A percentile compares a stretch with the other conserved stretches of the same genome.
These are phyloP conservation scores for Taiwanofungus camphoratus DNA, from an alignment of 1,284 basidiomycete genomes.

Conservation along the genomic window DNA sequence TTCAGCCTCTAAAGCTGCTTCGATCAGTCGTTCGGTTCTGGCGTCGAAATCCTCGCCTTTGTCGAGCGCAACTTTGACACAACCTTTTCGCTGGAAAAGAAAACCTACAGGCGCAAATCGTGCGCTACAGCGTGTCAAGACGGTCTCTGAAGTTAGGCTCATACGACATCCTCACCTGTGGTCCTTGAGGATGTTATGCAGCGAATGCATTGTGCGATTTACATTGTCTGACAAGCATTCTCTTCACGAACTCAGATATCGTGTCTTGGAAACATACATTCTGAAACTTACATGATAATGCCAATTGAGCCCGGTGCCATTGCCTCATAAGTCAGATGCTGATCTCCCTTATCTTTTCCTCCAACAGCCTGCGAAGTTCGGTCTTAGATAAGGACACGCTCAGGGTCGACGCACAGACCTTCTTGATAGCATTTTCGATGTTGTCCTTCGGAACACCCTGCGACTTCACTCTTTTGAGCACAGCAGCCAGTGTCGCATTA, in stretches of 20 bases:
- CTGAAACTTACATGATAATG: conserved; percentile 63
- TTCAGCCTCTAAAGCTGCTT: conserved; percentile 42
- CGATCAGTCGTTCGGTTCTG: conserved; percentile 44
- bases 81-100: conserved; percentile 69
- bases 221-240: conserved; percentile 76
- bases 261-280: background rate
- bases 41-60: conserved; percentile 40
- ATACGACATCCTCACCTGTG: conserved; percentile 43
- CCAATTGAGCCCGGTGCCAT: conserved; percentile 66
- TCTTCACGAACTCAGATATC: conserved; percentile 35
- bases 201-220: conserved; percentile 60
- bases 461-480: conserved; percentile 57
- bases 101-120: conserved; percentile 71
- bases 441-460: conserved; percentile 74
- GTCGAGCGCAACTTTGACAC: conserved; percentile 50
- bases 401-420: conserved; percentile 35
- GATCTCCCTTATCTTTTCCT: conserved; percentile 44
- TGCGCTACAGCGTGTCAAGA: conserved; percentile 37
- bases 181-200: conserved; percentile 55
- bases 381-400: background rate
- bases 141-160: too few relatives aligned
- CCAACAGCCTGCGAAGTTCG: conserved; percentile 38
- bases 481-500: conserved; percentile 58
- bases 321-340: conserved; percentile 64
- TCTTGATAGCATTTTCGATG: conserved; percentile 65